phyloP scores from a whole-genome alignment of 2,329 filamentous ascomycete genomes.

The Reticulascus tulasneorum region DNA sequence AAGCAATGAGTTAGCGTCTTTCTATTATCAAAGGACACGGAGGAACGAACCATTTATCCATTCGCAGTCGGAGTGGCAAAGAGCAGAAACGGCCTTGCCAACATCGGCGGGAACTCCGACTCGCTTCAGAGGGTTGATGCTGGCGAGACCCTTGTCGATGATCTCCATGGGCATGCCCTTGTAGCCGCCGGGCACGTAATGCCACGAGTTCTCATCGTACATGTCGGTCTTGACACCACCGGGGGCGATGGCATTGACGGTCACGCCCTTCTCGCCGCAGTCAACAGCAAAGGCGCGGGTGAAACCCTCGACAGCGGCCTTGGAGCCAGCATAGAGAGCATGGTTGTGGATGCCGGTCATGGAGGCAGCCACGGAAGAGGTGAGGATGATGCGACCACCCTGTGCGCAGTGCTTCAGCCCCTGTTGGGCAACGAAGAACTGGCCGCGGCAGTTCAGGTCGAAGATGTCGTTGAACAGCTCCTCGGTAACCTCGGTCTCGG shows the following conservation, averaged over 20 bases:
- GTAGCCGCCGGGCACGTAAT: conserved; percentile 56
- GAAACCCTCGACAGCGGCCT: conserved; percentile 70
- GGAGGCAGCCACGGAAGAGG: conserved; percentile 65
- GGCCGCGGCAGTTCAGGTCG: conserved; percentile 65
- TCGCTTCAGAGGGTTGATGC: conserved; percentile 55
- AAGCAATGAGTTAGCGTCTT: conserved; percentile 48
- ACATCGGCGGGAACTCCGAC: conserved; percentile 56
- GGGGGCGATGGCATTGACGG: conserved; percentile 69
- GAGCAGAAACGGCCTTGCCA: conserved; percentile 51
- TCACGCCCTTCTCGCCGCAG: conserved; percentile 64
- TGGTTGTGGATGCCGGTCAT: conserved; percentile 66
- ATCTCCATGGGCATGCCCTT: conserved; percentile 46
- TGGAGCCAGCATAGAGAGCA: conserved; percentile 67
- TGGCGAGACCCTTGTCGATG: conserved; percentile 52
- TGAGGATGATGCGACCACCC: conserved; percentile 69
- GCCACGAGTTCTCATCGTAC: conserved; percentile 68
- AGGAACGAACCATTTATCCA: conserved; percentile 58
- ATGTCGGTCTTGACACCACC: conserved; percentile 74
- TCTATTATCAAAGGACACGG: conserved; percentile 33
- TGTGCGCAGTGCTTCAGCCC: conserved; percentile 67
- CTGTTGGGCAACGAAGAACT: conserved; percentile 76
- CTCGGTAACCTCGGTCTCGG: conserved; percentile 64
- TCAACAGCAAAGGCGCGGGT: conserved; percentile 69
- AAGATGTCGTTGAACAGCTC: conserved; percentile 71
- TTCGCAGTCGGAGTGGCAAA: conserved; percentile 55